phyloP scores from a whole-genome alignment of 306 rosid genomes.

The Cyamopsis tetragonoloba region DNA sequence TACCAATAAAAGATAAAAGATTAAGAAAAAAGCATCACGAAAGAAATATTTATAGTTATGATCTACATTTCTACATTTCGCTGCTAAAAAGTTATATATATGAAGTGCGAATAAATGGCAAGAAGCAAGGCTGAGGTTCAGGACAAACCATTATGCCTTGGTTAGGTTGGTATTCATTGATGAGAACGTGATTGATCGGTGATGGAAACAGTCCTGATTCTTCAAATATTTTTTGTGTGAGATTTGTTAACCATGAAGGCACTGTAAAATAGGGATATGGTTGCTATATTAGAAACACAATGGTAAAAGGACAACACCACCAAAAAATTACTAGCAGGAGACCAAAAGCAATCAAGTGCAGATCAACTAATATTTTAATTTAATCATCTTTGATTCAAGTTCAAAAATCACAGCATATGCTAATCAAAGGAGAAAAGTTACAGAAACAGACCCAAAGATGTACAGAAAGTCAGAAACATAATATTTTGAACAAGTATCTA shows the following conservation, averaged over 20 bases:
- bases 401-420: not conserved
- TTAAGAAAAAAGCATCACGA: not conserved
- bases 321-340: not conserved
- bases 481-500: not conserved
- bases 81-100: not conserved
- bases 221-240: constrained; percentile 57
- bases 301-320: not conserved
- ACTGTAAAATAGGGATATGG: constrained; percentile 39
- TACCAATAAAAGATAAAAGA: not conserved
- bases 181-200: constrained; percentile 83
- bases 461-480: not conserved
- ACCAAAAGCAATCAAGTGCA: not conserved
- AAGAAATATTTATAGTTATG: no score
- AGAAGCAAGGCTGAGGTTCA: constrained; percentile 20
- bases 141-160: constrained; percentile 88
- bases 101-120: constrained; percentile 1
- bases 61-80: not conserved
- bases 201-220: constrained; percentile 62
- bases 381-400: not conserved
- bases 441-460: not conserved
- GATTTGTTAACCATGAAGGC: constrained; percentile 76
- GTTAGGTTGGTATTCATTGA: constrained; percentile 79
- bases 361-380: not conserved
- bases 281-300: constrained; percentile 6
- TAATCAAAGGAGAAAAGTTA: not conserved